These are phyloP conservation scores for Blastobotrys mokoenaii DNA, from an alignment of 805 yeast genomes.

Conservation along the genomic window DNA sequence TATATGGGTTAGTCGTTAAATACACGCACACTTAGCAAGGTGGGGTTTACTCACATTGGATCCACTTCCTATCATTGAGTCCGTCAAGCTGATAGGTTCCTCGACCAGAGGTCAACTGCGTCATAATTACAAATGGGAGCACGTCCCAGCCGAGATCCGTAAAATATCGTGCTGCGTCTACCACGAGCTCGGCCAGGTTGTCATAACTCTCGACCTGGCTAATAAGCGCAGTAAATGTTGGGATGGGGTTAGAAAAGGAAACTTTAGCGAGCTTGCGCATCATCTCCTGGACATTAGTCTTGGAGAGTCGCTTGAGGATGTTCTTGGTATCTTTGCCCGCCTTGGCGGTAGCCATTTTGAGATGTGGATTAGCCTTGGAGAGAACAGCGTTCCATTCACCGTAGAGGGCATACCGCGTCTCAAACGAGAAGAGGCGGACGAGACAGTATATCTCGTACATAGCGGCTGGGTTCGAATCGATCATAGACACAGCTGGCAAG, in stretches of 20 bases:
- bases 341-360: slow-evolving; percentile 51
- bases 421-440: slow-evolving; percentile 45
- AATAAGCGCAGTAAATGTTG: slow-evolving; percentile 61
- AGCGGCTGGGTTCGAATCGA: slow-evolving; percentile 49
- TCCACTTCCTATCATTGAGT: slow-evolving; percentile 72
- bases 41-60: slow-evolving; percentile 44
- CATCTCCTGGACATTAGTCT: slow-evolving; percentile 65
- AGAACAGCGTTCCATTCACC: slow-evolving; percentile 63
- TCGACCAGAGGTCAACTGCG: slow-evolving; percentile 64
- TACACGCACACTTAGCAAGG: too few species aligned
- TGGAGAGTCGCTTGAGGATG: slow-evolving; percentile 70
- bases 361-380: slow-evolving; percentile 45
- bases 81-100: slow-evolving; percentile 68
- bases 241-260: slow-evolving; percentile 68
- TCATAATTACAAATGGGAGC: slow-evolving; percentile 61
- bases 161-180: slow-evolving; percentile 68
- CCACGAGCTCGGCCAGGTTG: slow-evolving; percentile 70
- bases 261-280: slow-evolving; percentile 66
- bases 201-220: slow-evolving; percentile 88
- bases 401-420: slow-evolving; percentile 65
- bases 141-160: slow-evolving; percentile 80
- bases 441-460: slow-evolving; percentile 53
- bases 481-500: slow-evolving; percentile 50
- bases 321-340: slow-evolving; percentile 77
- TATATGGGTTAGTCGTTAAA: slow-evolving; percentile 1